These are phyloP conservation scores for Rubia peregrina DNA, from an alignment of 305 asterid species.

Conservation along the genomic window DNA sequence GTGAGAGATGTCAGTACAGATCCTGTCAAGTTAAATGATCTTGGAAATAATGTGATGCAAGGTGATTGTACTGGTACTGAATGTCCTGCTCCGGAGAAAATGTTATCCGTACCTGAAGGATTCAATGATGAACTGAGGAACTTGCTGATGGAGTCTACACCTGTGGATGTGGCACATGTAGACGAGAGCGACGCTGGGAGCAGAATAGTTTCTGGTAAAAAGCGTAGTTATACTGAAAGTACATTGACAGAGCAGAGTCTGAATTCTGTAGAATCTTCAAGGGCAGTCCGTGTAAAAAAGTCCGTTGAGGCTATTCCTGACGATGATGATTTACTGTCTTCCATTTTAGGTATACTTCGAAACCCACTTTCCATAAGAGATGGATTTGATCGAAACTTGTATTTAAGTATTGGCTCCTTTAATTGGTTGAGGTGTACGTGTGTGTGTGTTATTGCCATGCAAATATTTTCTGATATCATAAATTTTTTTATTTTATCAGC, in stretches of 20 bases:
- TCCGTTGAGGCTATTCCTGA: conserved; percentile 56
- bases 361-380: not conserved
- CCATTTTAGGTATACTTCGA: conserved; percentile 63
- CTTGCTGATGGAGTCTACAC: conserved; percentile 62
- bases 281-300: conserved; percentile 50
- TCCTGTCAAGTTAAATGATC: conserved; percentile 32
- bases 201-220: conserved; percentile 60
- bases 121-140: conserved; percentile 32
- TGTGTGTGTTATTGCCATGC: not conserved
- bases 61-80: conserved; percentile 36
- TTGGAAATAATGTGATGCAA: conserved; percentile 26
- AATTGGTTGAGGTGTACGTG: not conserved
- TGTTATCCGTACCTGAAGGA: conserved; percentile 56
- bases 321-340: conserved; percentile 83
- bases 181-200: conserved; percentile 60
- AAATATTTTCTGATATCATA: not conserved
- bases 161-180: conserved; percentile 35
- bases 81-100: conserved; percentile 66
- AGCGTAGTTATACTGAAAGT: conserved; percentile 81
- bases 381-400: not conserved
- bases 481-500: conserved; percentile 26
- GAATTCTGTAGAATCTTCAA: conserved; percentile 66
- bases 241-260: conserved; percentile 75
- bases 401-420: not conserved
- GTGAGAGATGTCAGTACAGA: conserved; percentile 29